Conservation (phyloP, 495 filamentous ascomycete species). For the Tuber magnatum region DNA sequence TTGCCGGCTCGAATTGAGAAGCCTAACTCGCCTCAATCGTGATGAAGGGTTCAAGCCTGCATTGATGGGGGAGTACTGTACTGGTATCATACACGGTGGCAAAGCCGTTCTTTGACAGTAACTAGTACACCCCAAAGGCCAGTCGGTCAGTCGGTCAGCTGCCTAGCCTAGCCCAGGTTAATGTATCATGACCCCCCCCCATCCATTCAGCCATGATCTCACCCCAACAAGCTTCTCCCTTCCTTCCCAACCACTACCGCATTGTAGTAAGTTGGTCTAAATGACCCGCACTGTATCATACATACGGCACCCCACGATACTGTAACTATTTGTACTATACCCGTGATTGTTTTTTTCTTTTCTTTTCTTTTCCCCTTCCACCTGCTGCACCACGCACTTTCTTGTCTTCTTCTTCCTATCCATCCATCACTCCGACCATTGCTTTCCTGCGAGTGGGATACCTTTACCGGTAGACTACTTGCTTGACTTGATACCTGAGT, state of each 20-base stretch:
- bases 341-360: slow-evolving; percentile 28
- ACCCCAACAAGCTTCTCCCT: not conserved
- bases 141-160: slow-evolving; percentile 2
- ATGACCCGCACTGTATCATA: not conserved
- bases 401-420: slow-evolving; percentile 4
- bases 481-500: not conserved
- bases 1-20: too few relatives aligned
- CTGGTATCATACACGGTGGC: not conserved
- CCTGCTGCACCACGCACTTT: slow-evolving; percentile 6
- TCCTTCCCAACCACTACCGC: slow-evolving; percentile 2
- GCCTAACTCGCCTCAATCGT: not conserved
- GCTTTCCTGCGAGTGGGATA: not conserved
- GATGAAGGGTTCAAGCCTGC: not conserved
- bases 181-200: too few relatives aligned
- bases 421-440: not conserved
- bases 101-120: not conserved
- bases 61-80: not conserved
- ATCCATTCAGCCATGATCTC: not conserved
- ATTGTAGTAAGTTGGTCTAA: too few relatives aligned
- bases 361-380: slow-evolving; percentile 8
- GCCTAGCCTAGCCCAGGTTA: not conserved
- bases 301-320: not conserved
- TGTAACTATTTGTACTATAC: not conserved
- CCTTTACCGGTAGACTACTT: not conserved
- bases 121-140: too few relatives aligned